A percentile compares a stretch with the other conserved stretches of the same genome.
These are phyloP conservation scores for Fusarium buxicola DNA, from an alignment of 2,329 filamentous ascomycete species.

Conservation along the genomic window DNA sequence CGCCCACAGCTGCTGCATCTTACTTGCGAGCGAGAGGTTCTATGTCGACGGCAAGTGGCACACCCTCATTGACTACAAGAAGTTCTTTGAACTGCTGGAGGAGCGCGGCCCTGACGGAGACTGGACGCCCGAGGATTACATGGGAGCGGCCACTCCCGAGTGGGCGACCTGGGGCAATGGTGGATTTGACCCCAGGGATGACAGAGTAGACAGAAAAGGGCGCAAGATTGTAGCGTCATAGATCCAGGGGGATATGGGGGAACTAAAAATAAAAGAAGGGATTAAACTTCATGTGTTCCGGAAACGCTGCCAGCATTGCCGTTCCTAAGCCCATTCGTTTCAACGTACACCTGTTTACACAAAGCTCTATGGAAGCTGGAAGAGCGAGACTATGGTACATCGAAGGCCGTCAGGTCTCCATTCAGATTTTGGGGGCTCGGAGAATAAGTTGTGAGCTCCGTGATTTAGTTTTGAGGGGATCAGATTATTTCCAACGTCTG, in stretches of 20 bases:
- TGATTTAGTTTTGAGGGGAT: constrained; percentile 28
- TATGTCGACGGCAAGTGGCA: constrained; percentile 83
- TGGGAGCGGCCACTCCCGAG: constrained; percentile 84
- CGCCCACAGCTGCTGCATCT: constrained; percentile 91
- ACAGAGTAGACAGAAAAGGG: constrained; percentile 88
- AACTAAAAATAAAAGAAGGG: constrained; percentile 26
- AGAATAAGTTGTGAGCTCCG: constrained; percentile 16
- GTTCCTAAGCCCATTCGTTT: constrained; percentile 50
- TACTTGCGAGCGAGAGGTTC: constrained; percentile 88
- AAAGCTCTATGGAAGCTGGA: constrained; percentile 54
- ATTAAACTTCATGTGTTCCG: constrained; percentile 46
- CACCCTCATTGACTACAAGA: constrained; percentile 89
- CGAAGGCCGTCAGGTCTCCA: constrained; percentile 48
- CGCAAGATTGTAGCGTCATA: constrained; percentile 64
- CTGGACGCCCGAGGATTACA: constrained; percentile 91
- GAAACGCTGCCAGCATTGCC: constrained; percentile 48
- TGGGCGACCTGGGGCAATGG: constrained; percentile 97
- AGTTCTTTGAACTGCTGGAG: constrained; percentile 88
- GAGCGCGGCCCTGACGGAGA: constrained; percentile 71
- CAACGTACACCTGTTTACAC: constrained; percentile 56
- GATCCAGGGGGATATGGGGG: constrained; percentile 1
- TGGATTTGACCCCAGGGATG: constrained; percentile 91
- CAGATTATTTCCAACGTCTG: constrained; percentile 39
- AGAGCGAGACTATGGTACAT: constrained; percentile 58
- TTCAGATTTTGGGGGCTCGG: constrained; percentile 35